Evolutionary conservation across 495 filamentous ascomycete species (phyloP).

Genomic region (Copromyces sp.): DNA sequence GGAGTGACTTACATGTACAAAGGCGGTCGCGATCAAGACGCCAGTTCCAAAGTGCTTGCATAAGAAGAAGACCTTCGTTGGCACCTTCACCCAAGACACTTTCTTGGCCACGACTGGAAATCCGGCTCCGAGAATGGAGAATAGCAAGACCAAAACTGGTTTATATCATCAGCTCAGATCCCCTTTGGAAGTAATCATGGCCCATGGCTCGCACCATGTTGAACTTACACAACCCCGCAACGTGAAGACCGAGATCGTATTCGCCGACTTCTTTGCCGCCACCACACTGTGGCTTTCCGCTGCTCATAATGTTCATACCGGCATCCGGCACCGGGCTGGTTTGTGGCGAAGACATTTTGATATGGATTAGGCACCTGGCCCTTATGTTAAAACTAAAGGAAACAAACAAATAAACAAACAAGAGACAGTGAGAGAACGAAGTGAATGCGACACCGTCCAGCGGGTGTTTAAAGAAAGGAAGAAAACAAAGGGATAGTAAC

Average conservation of each 20-base stretch:
- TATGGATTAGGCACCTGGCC: conserved; percentile 3
- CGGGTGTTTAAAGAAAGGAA: conserved; percentile 1
- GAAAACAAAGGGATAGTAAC: conserved; percentile 1
- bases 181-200: neutral
- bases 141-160: conserved; percentile 29
- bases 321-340: conserved; percentile 9
- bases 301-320: conserved; percentile 6
- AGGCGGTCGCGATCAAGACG: conserved; percentile 58
- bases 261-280: conserved; percentile 30
- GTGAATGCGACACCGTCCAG: neutral
- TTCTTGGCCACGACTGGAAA: conserved; percentile 47
- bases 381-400: conserved; percentile 6
- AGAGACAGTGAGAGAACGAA: conserved; percentile 8
- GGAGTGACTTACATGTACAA: conserved; percentile 51
- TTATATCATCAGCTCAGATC: conserved; percentile 8
- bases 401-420: conserved; percentile 5
- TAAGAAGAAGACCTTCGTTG: conserved; percentile 41
- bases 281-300: conserved; percentile 36
- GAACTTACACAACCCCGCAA: conserved; percentile 40
- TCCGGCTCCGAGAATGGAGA: conserved; percentile 37
- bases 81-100: conserved; percentile 43
- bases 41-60: conserved; percentile 61
- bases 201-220: conserved; percentile 2
- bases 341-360: neutral
- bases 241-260: conserved; percentile 41